A percentile compares a stretch with the other conserved stretches of the same genome.
Evolutionary conservation across 2,329 filamentous ascomycete genomes (phyloP).

Genomic region (Incumbomyces lentus): DNA sequence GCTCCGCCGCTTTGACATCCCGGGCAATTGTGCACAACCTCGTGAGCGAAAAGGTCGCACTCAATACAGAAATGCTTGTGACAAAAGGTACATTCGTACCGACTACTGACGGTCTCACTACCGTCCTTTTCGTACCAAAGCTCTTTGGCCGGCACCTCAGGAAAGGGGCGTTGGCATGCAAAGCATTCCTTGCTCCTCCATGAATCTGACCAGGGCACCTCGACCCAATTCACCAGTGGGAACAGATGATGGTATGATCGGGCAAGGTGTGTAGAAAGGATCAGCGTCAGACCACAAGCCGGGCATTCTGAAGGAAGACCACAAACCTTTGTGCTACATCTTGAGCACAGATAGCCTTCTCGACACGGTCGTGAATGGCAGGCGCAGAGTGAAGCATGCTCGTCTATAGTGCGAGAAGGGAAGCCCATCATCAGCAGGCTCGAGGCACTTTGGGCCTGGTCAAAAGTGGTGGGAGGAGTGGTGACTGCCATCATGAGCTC

Average conservation of each 20-base stretch:
- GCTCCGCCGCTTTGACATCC: slow-evolving; percentile 55
- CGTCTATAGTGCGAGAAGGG: slow-evolving; percentile 70
- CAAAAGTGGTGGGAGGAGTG: slow-evolving; percentile 72
- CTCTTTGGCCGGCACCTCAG: slow-evolving; percentile 35
- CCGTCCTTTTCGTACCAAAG: slow-evolving; percentile 43
- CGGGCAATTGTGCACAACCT: slow-evolving; percentile 90
- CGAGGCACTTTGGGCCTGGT: slow-evolving; percentile 29
- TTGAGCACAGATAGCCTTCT: slow-evolving; percentile 83
- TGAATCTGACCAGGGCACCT: slow-evolving; percentile 74
- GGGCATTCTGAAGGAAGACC: slow-evolving; percentile 83
- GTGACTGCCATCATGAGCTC: slow-evolving; percentile 84
- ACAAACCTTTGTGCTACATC: slow-evolving; percentile 84
- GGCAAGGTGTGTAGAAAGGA: slow-evolving; percentile 85
- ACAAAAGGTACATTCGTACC: slow-evolving; percentile 81
- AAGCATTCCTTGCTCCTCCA: slow-evolving; percentile 56
- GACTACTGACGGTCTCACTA: slow-evolving; percentile 69
- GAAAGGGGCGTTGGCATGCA: slow-evolving; percentile 67
- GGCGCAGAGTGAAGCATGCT: slow-evolving; percentile 66
- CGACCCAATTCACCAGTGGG: slow-evolving; percentile 78
- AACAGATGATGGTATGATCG: slow-evolving; percentile 92
- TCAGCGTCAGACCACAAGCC: slow-evolving; percentile 79
- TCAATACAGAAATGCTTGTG: slow-evolving; percentile 92
- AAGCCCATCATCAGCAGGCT: slow-evolving; percentile 95
- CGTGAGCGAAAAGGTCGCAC: slow-evolving; percentile 90
- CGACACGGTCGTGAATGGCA: slow-evolving; percentile 75